Percentiles rank a stretch among this genome's conserved stretches.
These are phyloP conservation scores for Daldinia decipiens DNA, from an alignment of 495 filamentous ascomycete species.

Conservation along the genomic window DNA sequence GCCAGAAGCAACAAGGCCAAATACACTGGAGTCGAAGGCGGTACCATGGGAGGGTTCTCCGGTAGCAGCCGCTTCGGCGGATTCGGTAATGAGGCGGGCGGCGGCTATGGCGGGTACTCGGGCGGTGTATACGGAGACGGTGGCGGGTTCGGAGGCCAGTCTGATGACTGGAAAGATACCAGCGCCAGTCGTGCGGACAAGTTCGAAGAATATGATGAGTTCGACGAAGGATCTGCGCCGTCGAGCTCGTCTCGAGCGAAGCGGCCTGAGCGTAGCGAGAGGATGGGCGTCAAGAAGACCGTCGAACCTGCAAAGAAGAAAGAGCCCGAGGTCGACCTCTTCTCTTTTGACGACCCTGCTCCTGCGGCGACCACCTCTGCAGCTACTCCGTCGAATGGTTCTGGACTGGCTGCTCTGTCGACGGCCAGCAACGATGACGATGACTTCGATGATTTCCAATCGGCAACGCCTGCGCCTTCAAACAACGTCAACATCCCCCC, in stretches of 20 bases:
- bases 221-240: constrained; percentile 76
- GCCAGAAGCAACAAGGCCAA: constrained; percentile 88
- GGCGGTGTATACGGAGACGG: constrained; percentile 94
- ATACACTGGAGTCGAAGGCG: constrained; percentile 92
- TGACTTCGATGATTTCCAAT: constrained; percentile 98
- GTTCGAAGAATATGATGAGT: constrained; percentile 98
- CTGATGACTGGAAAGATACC: constrained; percentile 70
- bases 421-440: constrained; percentile 74
- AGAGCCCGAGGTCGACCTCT: constrained; percentile 86
- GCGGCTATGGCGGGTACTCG: constrained; percentile 79
- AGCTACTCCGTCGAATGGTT: constrained; percentile 55
- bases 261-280: constrained; percentile 53
- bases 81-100: constrained; percentile 77
- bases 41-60: constrained; percentile 66
- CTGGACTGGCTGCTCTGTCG: constrained; percentile 66
- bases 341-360: constrained; percentile 82
- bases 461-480: constrained; percentile 71
- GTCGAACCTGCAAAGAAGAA: constrained; percentile 75
- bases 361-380: constrained; percentile 60
- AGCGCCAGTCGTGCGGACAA: constrained; percentile 68
- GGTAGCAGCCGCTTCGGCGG: constrained; percentile 79
- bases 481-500: constrained; percentile 60
- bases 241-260: constrained; percentile 56
- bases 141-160: constrained; percentile 80
- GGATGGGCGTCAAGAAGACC: constrained; percentile 63